phyloP scores from a whole-genome alignment of 345 rosid genomes.

The Citrus medica region DNA sequence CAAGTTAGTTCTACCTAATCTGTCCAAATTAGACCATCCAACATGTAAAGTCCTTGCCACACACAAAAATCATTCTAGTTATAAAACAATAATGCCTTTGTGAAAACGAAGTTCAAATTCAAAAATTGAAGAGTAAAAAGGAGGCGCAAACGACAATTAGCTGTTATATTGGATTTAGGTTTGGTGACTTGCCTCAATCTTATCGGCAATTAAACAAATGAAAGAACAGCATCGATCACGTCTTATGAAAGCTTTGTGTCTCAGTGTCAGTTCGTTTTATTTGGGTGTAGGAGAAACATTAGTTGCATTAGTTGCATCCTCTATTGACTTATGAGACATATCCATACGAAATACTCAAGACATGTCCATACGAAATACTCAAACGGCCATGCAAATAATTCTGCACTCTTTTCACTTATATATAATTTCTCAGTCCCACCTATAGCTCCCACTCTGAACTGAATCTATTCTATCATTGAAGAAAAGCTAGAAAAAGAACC shows the following conservation, averaged over 20 bases:
- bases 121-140: not conserved
- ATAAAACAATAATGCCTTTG: not conserved
- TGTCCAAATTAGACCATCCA: constrained; percentile 24
- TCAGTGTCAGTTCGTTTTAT: constrained; percentile 1
- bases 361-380: constrained; percentile 18
- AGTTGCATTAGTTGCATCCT: constrained; percentile 53
- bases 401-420: constrained; percentile 20
- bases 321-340: constrained; percentile 40
- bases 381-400: constrained; percentile 9
- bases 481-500: not conserved
- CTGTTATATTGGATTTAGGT: constrained; percentile 17
- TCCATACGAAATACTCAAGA: constrained; percentile 20
- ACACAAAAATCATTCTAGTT: not conserved
- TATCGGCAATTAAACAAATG: constrained; percentile 2
- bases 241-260: not conserved
- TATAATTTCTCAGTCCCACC: constrained; percentile 30
- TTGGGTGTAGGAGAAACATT: constrained; percentile 25
- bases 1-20: constrained; percentile 16
- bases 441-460: constrained; percentile 24
- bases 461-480: not conserved
- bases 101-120: not conserved
- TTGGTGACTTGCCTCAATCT: constrained; percentile 23
- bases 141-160: not conserved
- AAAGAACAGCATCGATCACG: not conserved
- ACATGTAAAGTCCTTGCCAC: constrained; percentile 4